Evolutionary conservation across 2,329 filamentous ascomycete genomes (phyloP), one percentile per base, ranked within the genome.

Genomic region (Sarocladiaceae sp.): DNA sequence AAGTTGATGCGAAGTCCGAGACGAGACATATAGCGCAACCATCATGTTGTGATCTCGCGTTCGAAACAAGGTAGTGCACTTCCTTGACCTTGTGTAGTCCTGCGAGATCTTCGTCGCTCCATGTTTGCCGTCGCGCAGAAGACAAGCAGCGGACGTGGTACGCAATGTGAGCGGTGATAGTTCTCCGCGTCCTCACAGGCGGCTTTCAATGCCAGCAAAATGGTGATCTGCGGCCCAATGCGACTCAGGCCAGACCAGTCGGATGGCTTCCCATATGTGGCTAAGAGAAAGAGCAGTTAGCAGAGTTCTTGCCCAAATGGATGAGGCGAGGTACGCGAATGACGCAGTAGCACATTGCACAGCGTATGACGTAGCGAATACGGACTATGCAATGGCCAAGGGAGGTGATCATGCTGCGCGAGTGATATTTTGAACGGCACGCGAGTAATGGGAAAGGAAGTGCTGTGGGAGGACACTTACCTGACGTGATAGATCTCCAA

Each of bases 181-280:
- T n/a, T n/a, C n/a, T 8, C 29, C 40, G 49, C 44, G 49, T 37
- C 39, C 59, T 75, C 77, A 96, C 70, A 97, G 72, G 59, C 88
- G 83, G 68, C 88, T 92, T 71, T 96, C 90, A 54, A 94, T 76
- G 42, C 83, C 80, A 54, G 83, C 78, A 68, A 83, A 77, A 53
- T 72, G 80, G 60, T 84, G 79, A 63, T 90, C 84, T 54, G 86
- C 84, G 18, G 90, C 88, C 88, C 91, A 96, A 60, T 87, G 82
- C 36, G 82, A 85, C 61, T 96, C 90, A 2, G 94, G 94, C 94
- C 94, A 99, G 58, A 99, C 87, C 57, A 87, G 77, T 54, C 87
- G 84, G 66, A 99, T 84, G 23, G 91, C 93, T 71, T 97, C 93
- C 90, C 91, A 97, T 56, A 97, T 93, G 68, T 96, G 88, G 57